Evolutionary conservation across 805 yeast genomes (phyloP).

Genomic region (Saccharomycopsis babjevae): DNA sequence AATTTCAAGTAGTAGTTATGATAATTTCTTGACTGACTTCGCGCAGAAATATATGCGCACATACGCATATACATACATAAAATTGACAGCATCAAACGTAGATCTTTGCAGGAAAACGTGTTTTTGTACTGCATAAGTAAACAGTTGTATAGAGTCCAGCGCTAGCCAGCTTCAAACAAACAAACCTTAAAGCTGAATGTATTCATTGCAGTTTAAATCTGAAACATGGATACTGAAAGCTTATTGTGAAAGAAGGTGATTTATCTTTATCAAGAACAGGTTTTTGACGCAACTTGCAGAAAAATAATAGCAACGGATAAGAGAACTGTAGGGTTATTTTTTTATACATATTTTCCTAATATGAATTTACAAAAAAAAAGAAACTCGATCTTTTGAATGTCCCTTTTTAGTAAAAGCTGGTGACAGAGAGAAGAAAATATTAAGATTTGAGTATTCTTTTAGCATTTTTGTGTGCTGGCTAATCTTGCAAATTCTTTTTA

Average conservation of each 20-base stretch:
- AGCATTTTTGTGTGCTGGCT: no score
- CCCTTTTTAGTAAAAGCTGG: no score
- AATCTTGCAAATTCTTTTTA: no score
- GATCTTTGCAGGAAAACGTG: neutral
- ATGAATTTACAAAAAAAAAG: no score
- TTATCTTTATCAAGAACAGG: no score
- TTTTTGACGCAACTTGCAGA: neutral
- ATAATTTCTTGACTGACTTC: no score
- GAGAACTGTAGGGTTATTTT: neutral
- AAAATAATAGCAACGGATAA: neutral
- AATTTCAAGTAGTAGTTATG: no score
- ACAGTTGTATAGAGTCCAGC: neutral
- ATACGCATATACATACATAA: neutral
- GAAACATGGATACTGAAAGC: neutral
- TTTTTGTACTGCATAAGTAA: neutral
- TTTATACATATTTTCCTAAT: no score
- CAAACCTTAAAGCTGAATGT: neutral
- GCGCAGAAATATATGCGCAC: no score
- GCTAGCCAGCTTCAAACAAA: neutral
- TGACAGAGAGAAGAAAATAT: neutral
- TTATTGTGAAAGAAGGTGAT: no score
- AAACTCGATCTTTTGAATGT: no score
- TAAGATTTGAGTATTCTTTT: neutral
- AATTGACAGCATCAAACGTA: neutral
- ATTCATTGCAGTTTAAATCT: neutral